Conservation (phyloP, 805 yeast species). For the Yarrowia sp. region DNA sequence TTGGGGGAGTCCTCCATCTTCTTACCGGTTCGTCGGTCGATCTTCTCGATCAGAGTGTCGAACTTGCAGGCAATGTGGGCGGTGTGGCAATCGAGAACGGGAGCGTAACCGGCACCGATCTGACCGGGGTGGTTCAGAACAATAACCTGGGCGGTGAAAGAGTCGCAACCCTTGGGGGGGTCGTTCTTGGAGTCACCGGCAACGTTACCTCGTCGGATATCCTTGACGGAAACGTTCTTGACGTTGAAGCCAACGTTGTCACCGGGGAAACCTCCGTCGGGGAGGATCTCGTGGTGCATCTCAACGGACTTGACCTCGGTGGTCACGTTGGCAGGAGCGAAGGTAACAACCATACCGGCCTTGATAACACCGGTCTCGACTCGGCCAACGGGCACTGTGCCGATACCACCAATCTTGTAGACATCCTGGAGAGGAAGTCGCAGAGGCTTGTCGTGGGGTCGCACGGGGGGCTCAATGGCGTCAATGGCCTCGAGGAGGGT, state of each 20-base stretch:
- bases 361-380: slow-evolving; percentile 90
- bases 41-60: slow-evolving; percentile 74
- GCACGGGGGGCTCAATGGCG: slow-evolving; percentile 72
- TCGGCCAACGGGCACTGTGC: slow-evolving; percentile 92
- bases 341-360: slow-evolving; percentile 86
- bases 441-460: slow-evolving; percentile 84
- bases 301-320: slow-evolving; percentile 88
- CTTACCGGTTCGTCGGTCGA: slow-evolving; percentile 94
- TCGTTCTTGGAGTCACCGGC: slow-evolving; percentile 88
- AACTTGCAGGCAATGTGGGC: slow-evolving; percentile 91
- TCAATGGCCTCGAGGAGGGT: slow-evolving; percentile 84
- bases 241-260: slow-evolving; percentile 90
- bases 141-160: slow-evolving; percentile 83
- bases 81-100: slow-evolving; percentile 90
- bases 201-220: slow-evolving; percentile 90
- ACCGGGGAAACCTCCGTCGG: slow-evolving; percentile 76
- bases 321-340: slow-evolving; percentile 88
- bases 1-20: slow-evolving; percentile 84
- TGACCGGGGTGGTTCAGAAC: slow-evolving; percentile 92
- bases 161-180: slow-evolving; percentile 75
- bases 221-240: slow-evolving; percentile 86
- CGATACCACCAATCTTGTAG: slow-evolving; percentile 90
- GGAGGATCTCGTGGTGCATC: slow-evolving; percentile 81
- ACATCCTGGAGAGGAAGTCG: slow-evolving; percentile 89
- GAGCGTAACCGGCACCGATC: slow-evolving; percentile 85